Evolutionary conservation across 139 green algal genomes (phyloP), one percentile per base, ranked within the genome.

Genomic region (Yamagishiella unicocca): DNA sequence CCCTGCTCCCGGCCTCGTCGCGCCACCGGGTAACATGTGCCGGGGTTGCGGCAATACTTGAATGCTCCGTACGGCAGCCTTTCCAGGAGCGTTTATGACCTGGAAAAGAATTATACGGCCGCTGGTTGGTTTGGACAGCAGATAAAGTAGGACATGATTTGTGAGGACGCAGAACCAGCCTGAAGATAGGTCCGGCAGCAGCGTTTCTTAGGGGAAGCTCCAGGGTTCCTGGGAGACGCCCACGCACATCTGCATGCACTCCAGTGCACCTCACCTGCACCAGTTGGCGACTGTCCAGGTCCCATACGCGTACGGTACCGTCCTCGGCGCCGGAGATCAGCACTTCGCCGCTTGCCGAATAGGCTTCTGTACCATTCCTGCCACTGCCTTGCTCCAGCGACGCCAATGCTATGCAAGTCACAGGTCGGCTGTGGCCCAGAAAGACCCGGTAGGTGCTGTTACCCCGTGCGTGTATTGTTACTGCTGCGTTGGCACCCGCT

Each of bases 301-400:
- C 95, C 96, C 96, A 98, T 22, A 97, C 87, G 6, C 90, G 79
- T 17, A 94, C 94, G 0, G 45, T 95, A 37, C 93, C 91, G 54
- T 98, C 96, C 43, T 96, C 92, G 35, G 87, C 94, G n/a, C 86
- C 80, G 21, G 95, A 96, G 5, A 95, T 87, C 21, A 97, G 85
- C 27, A 89, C 70, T 37, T 92, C 90, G 0, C 17, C 55, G 7
- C 4, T 2, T 24, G 8, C 37, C 45, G 12, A 38, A 3, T 50
- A 33, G 27, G 70, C 70, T 54, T 54, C 38, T 1, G 24, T 38
- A 2, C 38, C 37, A 24, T 7, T 35, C 22, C 38, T 29, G 37
- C n/a, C 61, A 3, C n/a, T 8, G 22, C 38, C 58, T 10, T 96
- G 89, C 2, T 54, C 46, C 21, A 68, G 46, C n/a, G 89, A 61